Evolutionary conservation across 2,329 filamentous ascomycete genomes (phyloP).

Genomic region (Phaeoacremonium minimum): DNA sequence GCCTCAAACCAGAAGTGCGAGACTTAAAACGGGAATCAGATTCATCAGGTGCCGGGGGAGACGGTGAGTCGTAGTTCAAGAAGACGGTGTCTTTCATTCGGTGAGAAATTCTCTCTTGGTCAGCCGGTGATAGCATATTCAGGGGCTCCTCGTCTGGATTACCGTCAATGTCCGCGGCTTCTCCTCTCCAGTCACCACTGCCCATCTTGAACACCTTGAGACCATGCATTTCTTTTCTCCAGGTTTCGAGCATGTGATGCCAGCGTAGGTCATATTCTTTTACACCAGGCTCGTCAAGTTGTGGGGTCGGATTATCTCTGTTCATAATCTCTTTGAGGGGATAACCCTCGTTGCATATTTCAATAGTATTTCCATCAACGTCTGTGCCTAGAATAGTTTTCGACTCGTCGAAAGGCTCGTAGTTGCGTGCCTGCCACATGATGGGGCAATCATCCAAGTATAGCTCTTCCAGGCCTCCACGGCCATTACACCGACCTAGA

Average conservation of each 20-base stretch:
- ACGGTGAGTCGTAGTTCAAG: constrained; percentile 4
- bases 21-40: not conserved
- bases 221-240: constrained; percentile 1
- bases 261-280: constrained; percentile 3
- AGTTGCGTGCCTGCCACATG: constrained; percentile 7
- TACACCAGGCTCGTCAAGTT: not conserved
- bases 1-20: not conserved
- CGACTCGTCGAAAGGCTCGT: not conserved
- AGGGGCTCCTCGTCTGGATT: constrained; percentile 1
- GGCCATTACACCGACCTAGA: constrained; percentile 18
- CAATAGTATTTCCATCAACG: not conserved
- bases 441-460: constrained; percentile 39
- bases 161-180: not conserved
- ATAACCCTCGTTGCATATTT: constrained; percentile 1
- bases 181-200: constrained; percentile 2
- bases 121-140: not conserved
- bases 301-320: not conserved
- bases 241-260: not conserved
- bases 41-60: not conserved
- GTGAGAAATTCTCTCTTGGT: not conserved
- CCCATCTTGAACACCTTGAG: constrained; percentile 6
- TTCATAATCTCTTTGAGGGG: constrained; percentile 2
- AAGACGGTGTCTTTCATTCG: not conserved
- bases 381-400: too few species aligned
- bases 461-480: constrained; percentile 30